Evolutionary conservation across 805 yeast genomes (phyloP).

Genomic region (Barnettozyma vustinii): DNA sequence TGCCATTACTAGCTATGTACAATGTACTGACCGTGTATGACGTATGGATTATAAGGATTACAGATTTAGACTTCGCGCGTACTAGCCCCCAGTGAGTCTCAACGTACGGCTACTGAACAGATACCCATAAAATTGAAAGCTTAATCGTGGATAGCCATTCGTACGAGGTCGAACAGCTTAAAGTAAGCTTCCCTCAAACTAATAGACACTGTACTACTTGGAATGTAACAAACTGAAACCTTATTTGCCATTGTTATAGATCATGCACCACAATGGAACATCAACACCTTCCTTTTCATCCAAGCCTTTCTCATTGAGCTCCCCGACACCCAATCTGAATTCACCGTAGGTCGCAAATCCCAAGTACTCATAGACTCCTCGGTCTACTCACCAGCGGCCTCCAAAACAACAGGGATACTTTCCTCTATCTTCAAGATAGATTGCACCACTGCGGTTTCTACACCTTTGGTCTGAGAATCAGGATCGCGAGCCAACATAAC

Average conservation of each 20-base stretch:
- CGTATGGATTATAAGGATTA: too few species aligned
- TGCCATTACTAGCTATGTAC: too few species aligned
- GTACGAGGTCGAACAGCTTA: too few species aligned
- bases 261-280: conserved; percentile 14
- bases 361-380: conserved; percentile 15
- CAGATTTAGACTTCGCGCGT: too few species aligned
- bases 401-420: conserved; percentile 14
- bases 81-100: too few species aligned
- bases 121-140: too few species aligned
- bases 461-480: conserved; percentile 8
- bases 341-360: conserved; percentile 16
- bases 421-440: conserved; percentile 16
- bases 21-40: too few species aligned
- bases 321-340: conserved; percentile 10
- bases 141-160: too few species aligned
- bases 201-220: too few species aligned
- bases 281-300: conserved; percentile 13
- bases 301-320: conserved; percentile 10
- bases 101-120: too few species aligned
- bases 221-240: too few species aligned
- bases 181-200: too few species aligned
- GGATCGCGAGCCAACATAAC: conserved; percentile 15
- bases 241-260: conserved; percentile 10
- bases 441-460: conserved; percentile 15
- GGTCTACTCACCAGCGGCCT: conserved; percentile 17